Conservation (phyloP, 371 early-diverging fungal genomes). For the Rhizomucor pusillus region DNA sequence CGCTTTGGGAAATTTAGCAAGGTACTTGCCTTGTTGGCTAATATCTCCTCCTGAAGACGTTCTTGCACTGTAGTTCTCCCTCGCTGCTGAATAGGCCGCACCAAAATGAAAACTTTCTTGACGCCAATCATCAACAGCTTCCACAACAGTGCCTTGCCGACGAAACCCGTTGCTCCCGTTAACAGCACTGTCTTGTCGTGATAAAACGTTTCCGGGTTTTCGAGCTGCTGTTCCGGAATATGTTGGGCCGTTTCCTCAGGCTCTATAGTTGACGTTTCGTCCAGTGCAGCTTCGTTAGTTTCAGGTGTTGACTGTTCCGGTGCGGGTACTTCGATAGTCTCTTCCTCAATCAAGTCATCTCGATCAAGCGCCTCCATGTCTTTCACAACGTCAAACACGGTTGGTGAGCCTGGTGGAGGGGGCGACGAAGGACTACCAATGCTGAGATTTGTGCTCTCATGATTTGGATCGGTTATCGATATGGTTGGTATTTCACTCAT, state of each 20-base stretch:
- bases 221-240: neutral
- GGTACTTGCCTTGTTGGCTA: conserved; percentile 37
- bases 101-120: conserved; percentile 28
- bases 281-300: neutral
- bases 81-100: conserved; percentile 26
- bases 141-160: conserved; percentile 63
- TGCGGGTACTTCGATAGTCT: neutral
- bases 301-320: neutral
- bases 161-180: conserved; percentile 64
- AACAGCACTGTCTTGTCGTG: conserved; percentile 44
- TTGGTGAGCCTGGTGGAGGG: conserved; percentile 38
- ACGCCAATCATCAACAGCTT: conserved; percentile 40
- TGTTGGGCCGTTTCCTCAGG: neutral
- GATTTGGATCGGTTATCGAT: conserved; percentile 44
- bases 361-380: conserved; percentile 30
- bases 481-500: conserved; percentile 46
- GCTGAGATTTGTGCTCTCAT: conserved; percentile 33
- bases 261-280: neutral
- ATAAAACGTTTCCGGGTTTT: conserved; percentile 25
- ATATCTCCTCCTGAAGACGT: conserved; percentile 41
- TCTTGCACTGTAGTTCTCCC: conserved; percentile 14
- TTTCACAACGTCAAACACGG: conserved; percentile 44
- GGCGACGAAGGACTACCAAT: conserved; percentile 24
- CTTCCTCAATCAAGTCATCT: conserved; percentile 18
- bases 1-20: neutral